Percentiles rank a stretch among this genome's conserved stretches.
Conservation (phyloP, 179 eudicot species). For the Amaranthus tricolor region DNA sequence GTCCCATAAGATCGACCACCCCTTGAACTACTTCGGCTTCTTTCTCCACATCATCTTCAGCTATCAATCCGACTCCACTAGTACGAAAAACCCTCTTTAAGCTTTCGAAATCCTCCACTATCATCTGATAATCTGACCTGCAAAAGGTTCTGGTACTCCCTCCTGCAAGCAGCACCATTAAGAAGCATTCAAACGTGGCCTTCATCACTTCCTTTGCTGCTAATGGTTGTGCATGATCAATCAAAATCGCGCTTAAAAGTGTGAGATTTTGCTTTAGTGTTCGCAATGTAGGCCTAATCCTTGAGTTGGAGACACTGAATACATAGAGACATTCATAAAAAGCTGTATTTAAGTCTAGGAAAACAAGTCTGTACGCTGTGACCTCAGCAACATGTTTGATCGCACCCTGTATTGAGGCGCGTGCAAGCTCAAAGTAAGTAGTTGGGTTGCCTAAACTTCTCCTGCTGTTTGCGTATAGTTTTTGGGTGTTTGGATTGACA, state of each 20-base stretch:
- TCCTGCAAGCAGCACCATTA: slow-evolving; percentile 86
- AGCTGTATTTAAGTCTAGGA: slow-evolving; percentile 65
- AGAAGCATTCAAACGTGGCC: slow-evolving; percentile 79
- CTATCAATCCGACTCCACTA: slow-evolving; percentile 55
- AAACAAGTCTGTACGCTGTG: slow-evolving; percentile 77
- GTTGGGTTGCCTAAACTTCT: slow-evolving; percentile 37
- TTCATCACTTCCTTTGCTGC: slow-evolving; percentile 85
- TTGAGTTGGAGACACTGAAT: slow-evolving; percentile 48
- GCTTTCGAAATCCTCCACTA: slow-evolving; percentile 67
- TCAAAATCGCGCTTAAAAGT: slow-evolving; percentile 62
- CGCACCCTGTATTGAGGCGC: slow-evolving; percentile 52
- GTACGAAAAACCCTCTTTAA: slow-evolving; percentile 64
- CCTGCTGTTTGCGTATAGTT: slow-evolving; percentile 29
- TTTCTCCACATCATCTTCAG: slow-evolving; percentile 64
- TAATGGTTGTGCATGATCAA: slow-evolving; percentile 66
- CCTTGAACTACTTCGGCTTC: slow-evolving; percentile 83
- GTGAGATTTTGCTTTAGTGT: slow-evolving; percentile 74
- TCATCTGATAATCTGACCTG: slow-evolving; percentile 54
- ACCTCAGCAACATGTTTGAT: slow-evolving; percentile 72
- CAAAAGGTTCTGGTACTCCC: slow-evolving; percentile 59
- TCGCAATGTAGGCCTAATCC: slow-evolving; percentile 57
- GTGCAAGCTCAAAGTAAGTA: slow-evolving; percentile 63
- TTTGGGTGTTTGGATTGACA: slow-evolving; percentile 32
- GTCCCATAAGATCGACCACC: slow-evolving; percentile 76
- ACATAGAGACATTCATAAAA: slow-evolving; percentile 64